Evolutionary conservation across 2,329 filamentous ascomycete genomes (phyloP), one percentile per base, ranked within the genome.

Genomic region (Diaporthe destruens): DNA sequence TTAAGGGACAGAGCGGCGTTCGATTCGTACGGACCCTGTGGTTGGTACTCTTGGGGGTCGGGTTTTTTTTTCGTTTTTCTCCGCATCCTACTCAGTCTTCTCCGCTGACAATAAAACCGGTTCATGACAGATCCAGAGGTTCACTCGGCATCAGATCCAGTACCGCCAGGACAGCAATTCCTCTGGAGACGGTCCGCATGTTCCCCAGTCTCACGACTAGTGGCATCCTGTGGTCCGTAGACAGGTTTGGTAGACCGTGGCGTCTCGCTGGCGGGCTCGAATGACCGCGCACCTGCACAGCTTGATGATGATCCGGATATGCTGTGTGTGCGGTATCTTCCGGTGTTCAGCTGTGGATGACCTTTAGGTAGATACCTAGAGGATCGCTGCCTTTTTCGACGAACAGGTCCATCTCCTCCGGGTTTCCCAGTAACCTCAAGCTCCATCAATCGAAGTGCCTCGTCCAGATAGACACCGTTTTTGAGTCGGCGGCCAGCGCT

Each of bases 361-460:
- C 16, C 14, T 20, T 20, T 36, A 42, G 56, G 56, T 3, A 25
- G 36, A 42, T 25, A 23, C n/a, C 23, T 42, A 5, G n/a, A 25
- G 0, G 2, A 59, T 25, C 56, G n/a, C 36, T 42, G 56, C n/a
- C 4, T 42, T 12, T 18, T 25, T 42, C 11, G 3, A 6, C 23
- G 39, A 14, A 25, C 23, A 29, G 23, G 3, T 0, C 11, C 25
- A 8, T 59, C n/a, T 25, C 14, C 34, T 2, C 14, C 29, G 20
- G 2, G 7, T 59, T 20, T 29, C 7, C 20, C 55, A 39, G 11
- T 59, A 14, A 16, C 36, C 42, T 42, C 36, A 12, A 25, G 3
- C 56, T 59, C 56, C n/a, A 59, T 59, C 56, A 59, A 42, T 16
- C 1, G 56, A 59, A 59, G 34, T 12, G n/a, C 56, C 56, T 59